A percentile compares a stretch with the other conserved stretches of the same genome.
Evolutionary conservation across 108 stramenopile genomes (phyloP).

Genomic region (Tribonema minus): DNA sequence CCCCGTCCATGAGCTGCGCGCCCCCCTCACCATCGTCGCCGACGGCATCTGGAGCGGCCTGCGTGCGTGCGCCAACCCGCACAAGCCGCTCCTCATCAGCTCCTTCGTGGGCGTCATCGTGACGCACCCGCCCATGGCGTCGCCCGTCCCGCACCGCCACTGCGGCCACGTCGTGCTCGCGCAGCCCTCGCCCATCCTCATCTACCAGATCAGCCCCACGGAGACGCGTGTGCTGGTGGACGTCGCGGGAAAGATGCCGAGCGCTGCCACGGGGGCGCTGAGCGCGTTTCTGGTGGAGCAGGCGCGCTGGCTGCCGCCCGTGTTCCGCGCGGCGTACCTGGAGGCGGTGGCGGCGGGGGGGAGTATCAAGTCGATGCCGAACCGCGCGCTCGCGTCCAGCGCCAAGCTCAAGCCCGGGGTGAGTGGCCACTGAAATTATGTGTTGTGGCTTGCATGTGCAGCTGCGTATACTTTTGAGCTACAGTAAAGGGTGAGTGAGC

Average conservation of each 20-base stretch:
- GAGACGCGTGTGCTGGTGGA: conserved; percentile 56
- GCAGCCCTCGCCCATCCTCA: conserved; percentile 49
- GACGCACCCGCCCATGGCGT: conserved; percentile 26
- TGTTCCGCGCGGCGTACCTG: conserved; percentile 26
- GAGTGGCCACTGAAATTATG: background rate
- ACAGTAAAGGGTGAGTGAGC: too few relatives aligned
- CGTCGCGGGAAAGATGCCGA: conserved; percentile 39
- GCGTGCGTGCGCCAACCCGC: conserved; percentile 14
- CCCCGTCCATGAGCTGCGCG: conserved; percentile 4
- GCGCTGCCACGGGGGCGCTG: conserved; percentile 25
- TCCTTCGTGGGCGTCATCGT: conserved; percentile 52
- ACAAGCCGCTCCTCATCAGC: conserved; percentile 30
- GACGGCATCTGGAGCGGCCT: conserved; percentile 53
- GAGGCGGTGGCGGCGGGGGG: conserved; percentile 45
- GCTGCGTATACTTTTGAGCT: too few relatives aligned
- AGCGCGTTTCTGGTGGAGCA: conserved; percentile 11
- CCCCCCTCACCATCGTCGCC: conserved; percentile 50
- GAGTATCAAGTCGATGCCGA: conserved; percentile 51
- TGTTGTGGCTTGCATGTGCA: background rate
- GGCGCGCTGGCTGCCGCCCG: conserved; percentile 43
- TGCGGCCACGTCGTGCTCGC: conserved; percentile 55
- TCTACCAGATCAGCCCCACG: conserved; percentile 55
- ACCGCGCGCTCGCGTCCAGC: conserved; percentile 27
- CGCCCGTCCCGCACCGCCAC: conserved; percentile 53
- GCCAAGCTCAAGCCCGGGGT: conserved; percentile 2